phyloP scores from a whole-genome alignment of 139 green algal genomes.

The Coelastrella sp. region DNA sequence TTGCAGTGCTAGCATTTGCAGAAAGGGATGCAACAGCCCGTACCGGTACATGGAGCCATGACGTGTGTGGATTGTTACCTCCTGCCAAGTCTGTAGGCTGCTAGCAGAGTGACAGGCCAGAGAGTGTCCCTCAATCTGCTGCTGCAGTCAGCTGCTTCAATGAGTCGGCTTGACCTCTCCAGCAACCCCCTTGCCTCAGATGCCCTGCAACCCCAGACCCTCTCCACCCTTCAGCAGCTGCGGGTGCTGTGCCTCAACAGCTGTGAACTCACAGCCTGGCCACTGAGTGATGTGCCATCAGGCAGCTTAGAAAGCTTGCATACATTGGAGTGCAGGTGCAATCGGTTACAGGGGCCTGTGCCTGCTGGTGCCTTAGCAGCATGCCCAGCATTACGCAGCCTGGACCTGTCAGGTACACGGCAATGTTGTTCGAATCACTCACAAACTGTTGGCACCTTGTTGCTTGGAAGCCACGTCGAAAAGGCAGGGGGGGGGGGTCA shows the following conservation, averaged over 20 bases:
- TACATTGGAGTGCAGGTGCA: constrained; percentile 47
- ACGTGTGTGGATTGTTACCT: too few species aligned
- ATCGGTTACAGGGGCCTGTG: constrained; percentile 38
- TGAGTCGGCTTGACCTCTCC: constrained; percentile 50
- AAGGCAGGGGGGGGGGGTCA: too few species aligned
- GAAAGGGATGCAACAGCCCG: too few species aligned
- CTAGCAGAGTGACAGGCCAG: neutral
- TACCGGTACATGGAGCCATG: too few species aligned
- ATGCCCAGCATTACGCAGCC: constrained; percentile 47
- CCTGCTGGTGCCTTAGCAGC: constrained; percentile 34
- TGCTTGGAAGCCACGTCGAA: too few species aligned
- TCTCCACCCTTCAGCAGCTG: neutral
- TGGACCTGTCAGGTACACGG: constrained; percentile 57
- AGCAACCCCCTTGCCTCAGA: constrained; percentile 31
- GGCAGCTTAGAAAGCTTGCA: constrained; percentile 42
- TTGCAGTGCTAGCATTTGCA: too few species aligned
- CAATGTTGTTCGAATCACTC: neutral
- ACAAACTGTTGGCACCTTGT: neutral
- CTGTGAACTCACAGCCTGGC: constrained; percentile 51
- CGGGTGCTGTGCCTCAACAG: constrained; percentile 44
- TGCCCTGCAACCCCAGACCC: neutral
- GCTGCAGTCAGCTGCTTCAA: neutral
- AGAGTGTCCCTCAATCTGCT: too few species aligned
- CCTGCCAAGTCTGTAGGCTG: neutral
- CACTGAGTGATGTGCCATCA: constrained; percentile 25